Base-by-base conservation (phyloP, 139 green algal species). In the Volvox africanus region DNA sequence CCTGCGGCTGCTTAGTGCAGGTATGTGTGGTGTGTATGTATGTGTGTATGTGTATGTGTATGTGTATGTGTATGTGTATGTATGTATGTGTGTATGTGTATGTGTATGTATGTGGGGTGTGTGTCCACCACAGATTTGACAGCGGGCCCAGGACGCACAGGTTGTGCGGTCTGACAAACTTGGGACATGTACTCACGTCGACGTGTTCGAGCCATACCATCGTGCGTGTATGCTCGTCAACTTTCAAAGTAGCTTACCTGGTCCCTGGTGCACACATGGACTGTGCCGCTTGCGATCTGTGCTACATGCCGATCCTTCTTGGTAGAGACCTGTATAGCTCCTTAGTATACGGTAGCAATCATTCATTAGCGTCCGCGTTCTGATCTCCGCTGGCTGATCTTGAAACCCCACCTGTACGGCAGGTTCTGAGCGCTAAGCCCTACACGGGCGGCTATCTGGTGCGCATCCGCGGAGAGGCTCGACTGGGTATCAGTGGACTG, bases 1-100 rank as follows among this genome's bases (percentile, higher is more conserved):
- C 80, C 61, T 92, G 82, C 81, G 82, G 55, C 32, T 89, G 80
- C 32, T 55, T 92, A 50, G 89, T 92, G 44, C 71, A 92, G 82
- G 89, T 92, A 61, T 11, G 84, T 62, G 17, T 22, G 18, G 62
- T 28, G 21, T 73, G 65, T 73, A 16, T 28, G 21, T 73, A 5
- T 73, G 65, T 73, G 21, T 16, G 12, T 69, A 69, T 19, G 65
- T 6, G 65, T 6, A 16, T 73, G 5, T 11, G 62, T 69, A 69
- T 19, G 17, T 69, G 17, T 69, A 19, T 69, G 17, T n/a, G n/a
- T n/a, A n/a, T 19, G 18, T 24, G 62, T 19, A 69, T 69, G 62
- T 19, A 69, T 69, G 62, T 19, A 69, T 19, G 62, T 69, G 17
- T 17, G 62, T 69, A 69, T 19, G 17, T 69, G 62, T 69, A 26